Evolutionary conservation across 768 basidiomycete genomes (phyloP).

Genomic region (Boletus huronensis): DNA sequence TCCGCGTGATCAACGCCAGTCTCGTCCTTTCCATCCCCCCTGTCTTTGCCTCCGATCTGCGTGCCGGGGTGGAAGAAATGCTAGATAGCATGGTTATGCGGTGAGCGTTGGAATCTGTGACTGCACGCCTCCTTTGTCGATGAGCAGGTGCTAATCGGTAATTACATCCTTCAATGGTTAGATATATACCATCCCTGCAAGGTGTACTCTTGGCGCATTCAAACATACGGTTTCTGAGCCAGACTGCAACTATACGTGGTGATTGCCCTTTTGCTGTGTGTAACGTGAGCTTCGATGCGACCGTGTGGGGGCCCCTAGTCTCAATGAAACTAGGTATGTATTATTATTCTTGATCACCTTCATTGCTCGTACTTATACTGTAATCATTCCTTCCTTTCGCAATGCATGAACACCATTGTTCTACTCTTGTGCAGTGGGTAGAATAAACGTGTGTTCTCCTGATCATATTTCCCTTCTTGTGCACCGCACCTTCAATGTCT

Average conservation of each 20-base stretch:
- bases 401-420: neutral
- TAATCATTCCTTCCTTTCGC: neutral
- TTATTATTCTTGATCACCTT: neutral
- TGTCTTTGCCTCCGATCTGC: slow-evolving; percentile 70
- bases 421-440: slow-evolving; percentile 55
- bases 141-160: neutral
- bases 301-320: slow-evolving; percentile 83
- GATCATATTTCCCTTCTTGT: slow-evolving; percentile 90
- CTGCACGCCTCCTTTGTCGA: neutral
- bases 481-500: slow-evolving; percentile 91
- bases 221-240: slow-evolving; percentile 62
- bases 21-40: slow-evolving; percentile 77
- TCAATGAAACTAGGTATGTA: slow-evolving; percentile 75
- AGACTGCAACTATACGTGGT: slow-evolving; percentile 62
- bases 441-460: slow-evolving; percentile 83
- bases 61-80: slow-evolving; percentile 79
- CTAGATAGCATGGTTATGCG: slow-evolving; percentile 95
- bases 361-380: neutral
- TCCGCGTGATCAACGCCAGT: slow-evolving; percentile 59
- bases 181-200: slow-evolving; percentile 82
- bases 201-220: slow-evolving; percentile 89
- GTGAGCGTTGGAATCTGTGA: slow-evolving; percentile 42
- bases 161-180: slow-evolving; percentile 29
- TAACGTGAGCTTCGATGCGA: slow-evolving; percentile 73
- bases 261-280: slow-evolving; percentile 87